Evolutionary conservation across 441 rosid species (phyloP), one percentile per base, ranked within the genome.

Genomic region (Aleurites moluccanus): DNA sequence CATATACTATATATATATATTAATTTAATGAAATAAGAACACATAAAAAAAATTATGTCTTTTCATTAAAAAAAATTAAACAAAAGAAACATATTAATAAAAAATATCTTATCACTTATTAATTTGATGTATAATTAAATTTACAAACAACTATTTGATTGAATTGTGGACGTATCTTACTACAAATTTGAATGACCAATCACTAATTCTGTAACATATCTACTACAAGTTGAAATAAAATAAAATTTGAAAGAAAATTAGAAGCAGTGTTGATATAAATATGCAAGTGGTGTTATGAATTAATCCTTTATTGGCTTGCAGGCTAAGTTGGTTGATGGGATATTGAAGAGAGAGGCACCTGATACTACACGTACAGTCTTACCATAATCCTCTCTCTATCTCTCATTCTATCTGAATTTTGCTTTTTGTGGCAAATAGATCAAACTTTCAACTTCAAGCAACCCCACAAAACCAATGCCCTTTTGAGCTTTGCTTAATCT

Each of bases 331-430:
- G 72, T 13, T 80, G 83, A 81, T 80, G 74, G 79, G 81, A 76
- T 74, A 66, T 77, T n/a, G 56, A 63, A 75, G 70, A 71, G 60
- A 56, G 60, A 21, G 75, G 86, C 85, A 85, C 83, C 86, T 59
- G 88, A 85, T 83, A 80, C 86, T 73, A 44, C 0, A 38, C 0
- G 73, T 63, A 73, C 80, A 55, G 74, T 80, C 82, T 67, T 7
- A 28, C 47, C 52, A 63, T 70, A 69, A 80, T 77, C 81, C 64
- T 61, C 70, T 79, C 63, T 60, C 69, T n/a, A 53, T 35, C 30
- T 62, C 61, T 35, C 21, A 64, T 60, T 59, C 49, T 66, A 20
- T 76, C 60, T 63, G 20, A 71, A 75, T 71, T 74, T 49, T 76
- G 15, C 75, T 69, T 79, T 84, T 77, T 70, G 80, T 33, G 83